Conservation (phyloP, 1,139 yeast species). For the Yamadazyma spencermartinsiae region DNA sequence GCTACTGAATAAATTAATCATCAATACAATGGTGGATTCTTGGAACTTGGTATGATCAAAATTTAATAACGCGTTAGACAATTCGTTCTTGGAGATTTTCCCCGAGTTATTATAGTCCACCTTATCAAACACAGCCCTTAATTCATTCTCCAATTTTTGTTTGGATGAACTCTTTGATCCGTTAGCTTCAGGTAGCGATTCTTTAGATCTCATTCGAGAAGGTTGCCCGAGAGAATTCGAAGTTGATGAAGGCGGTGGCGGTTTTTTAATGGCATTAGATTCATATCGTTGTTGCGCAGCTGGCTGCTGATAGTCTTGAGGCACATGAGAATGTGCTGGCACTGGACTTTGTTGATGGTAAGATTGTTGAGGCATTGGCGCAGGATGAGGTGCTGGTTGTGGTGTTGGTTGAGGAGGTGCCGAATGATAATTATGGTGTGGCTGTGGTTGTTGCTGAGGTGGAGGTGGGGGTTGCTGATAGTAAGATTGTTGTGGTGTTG, state of each 20-base stretch:
- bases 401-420: slow-evolving; percentile 6
- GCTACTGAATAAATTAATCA: slow-evolving; percentile 63
- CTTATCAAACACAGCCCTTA: slow-evolving; percentile 54
- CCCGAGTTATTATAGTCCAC: slow-evolving; percentile 60
- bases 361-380: slow-evolving; percentile 6
- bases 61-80: slow-evolving; percentile 62
- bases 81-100: slow-evolving; percentile 55
- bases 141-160: slow-evolving; percentile 49
- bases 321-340: slow-evolving; percentile 4
- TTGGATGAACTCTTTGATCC: slow-evolving; percentile 19
- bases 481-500: slow-evolving; percentile 13
- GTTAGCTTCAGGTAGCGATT: slow-evolving; percentile 15
- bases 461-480: slow-evolving; percentile 9
- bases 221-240: slow-evolving; percentile 5
- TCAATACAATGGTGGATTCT: slow-evolving; percentile 59
- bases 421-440: slow-evolving; percentile 9
- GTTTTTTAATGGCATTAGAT: slow-evolving; percentile 16
- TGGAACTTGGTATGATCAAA: slow-evolving; percentile 67
- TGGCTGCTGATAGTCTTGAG: slow-evolving; percentile 8
- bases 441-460: slow-evolving; percentile 12
- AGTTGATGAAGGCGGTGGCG: slow-evolving; percentile 15
- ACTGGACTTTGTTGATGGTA: not conserved
- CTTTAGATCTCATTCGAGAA: slow-evolving; percentile 15
- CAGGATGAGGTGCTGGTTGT: slow-evolving; percentile 9
- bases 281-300: slow-evolving; percentile 17